Evolutionary conservation across 2,329 filamentous ascomycete species (phyloP), one percentile per base, ranked within the genome.

Genomic region (Colletotrichum lupini): DNA sequence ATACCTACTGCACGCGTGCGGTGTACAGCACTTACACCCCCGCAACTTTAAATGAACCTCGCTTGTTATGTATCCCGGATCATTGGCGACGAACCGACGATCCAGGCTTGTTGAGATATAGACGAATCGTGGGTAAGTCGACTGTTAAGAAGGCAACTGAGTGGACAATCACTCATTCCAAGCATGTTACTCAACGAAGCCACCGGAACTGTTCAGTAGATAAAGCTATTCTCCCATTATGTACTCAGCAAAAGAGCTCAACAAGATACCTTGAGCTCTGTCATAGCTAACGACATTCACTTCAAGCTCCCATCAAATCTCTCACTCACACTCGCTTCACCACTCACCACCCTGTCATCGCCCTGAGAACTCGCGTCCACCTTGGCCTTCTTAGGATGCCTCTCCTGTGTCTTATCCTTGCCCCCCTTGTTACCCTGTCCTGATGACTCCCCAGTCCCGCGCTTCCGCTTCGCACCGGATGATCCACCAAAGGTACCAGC

Each of bases 351-450:
- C 79, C 81, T 42, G 14, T 42, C 16, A 49, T n/a, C 42, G 19
- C 42, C 42, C 42, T 58, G 74, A 74, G n/a, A 49, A 19, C 8
- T 59, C 24, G 28, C 81, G 79, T 22, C 82, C 81, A 28, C 83
- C 81, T 8, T 83, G 81, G 12, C 79, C 78, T 60, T 67, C 63
- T 64, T 60, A 6, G n/a, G 61, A 53, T 46, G 30, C 37, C 42
- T 42, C 52, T 65, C 58, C 19, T 64, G 35, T 9, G 52, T 52
- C 71, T 60, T 56, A 35, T 53, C 16, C 26, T 35, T 24, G 19
- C 16, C 19, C 42, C 24, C 62, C 66, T 65, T 64, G 16, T 16
- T 14, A 14, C 28, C 26, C 24, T 35, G 35, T 60, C 56, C 55
- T 28, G 28, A 26, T 37, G 28, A 14, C 12, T 28, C 60, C 30